A percentile compares a stretch with the other conserved stretches of the same genome.
Evolutionary conservation across 2,329 filamentous ascomycete genomes (phyloP).

Genomic region (Phyllachora maydis): DNA sequence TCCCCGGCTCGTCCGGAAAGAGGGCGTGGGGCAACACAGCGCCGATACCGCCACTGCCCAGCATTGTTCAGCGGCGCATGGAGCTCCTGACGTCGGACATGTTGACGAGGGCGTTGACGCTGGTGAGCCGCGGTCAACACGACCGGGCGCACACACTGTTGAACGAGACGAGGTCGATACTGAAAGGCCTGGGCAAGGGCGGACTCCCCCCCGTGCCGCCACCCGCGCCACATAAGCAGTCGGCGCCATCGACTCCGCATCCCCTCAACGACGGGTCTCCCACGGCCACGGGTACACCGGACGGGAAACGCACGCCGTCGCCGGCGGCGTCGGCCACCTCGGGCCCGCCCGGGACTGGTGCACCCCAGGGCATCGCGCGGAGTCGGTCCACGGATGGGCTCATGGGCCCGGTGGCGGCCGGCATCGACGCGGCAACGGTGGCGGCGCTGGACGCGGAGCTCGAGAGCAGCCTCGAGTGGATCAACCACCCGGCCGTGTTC

Average conservation of each 20-base stretch:
- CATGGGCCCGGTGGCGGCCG: slow-evolving; percentile 25
- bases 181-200: slow-evolving; percentile 91
- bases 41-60: slow-evolving; percentile 85
- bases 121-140: slow-evolving; percentile 80
- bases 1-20: slow-evolving; percentile 46
- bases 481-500: slow-evolving; percentile 90
- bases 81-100: slow-evolving; percentile 95
- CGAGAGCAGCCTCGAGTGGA: slow-evolving; percentile 86
- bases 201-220: slow-evolving; percentile 77
- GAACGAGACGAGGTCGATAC: slow-evolving; percentile 80
- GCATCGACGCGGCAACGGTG: slow-evolving; percentile 72
- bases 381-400: slow-evolving; percentile 35
- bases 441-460: slow-evolving; percentile 78
- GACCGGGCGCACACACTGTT: slow-evolving; percentile 85
- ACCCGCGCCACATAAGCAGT: slow-evolving; percentile 26
- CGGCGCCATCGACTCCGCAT: slow-evolving; percentile 27
- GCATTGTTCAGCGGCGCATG: slow-evolving; percentile 91
- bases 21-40: slow-evolving; percentile 44
- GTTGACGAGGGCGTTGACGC: slow-evolving; percentile 76
- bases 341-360: slow-evolving; percentile 15
- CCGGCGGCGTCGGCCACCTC: slow-evolving; percentile 27
- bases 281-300: slow-evolving; percentile 22
- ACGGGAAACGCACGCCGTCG: slow-evolving; percentile 33
- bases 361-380: slow-evolving; percentile 21
- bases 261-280: slow-evolving; percentile 21